Base-by-base conservation (phyloP, 2,329 filamentous ascomycete species). In the Colletotrichum theobromicola region DNA sequence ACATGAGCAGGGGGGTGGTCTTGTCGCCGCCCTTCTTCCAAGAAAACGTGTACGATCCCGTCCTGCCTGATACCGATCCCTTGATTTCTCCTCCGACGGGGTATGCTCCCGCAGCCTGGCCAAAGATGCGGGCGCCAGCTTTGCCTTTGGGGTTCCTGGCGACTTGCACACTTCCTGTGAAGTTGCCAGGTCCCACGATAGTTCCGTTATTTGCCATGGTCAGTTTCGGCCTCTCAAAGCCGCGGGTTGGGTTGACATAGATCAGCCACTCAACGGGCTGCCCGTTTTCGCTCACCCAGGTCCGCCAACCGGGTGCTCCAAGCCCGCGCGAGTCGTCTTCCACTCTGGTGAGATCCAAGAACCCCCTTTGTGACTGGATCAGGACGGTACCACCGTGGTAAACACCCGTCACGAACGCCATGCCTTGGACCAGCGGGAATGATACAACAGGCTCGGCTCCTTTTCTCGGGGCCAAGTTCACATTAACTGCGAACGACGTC, bases 341-440 rank as follows among this genome's bases (percentile, higher is more conserved):
- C 0, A 74, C 15, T 26, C 86, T 86, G 12, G 87, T 89, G 37
- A 96, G 84, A 4, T 88, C 89, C 50, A 87, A 85, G 84, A 95
- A 95, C 58, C 92, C 91, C 2, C 94, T 87, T 1, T 90, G 91
- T 16, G 91, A 92, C 77, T 94, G 90, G 32, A 97, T 86, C 7
- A 91, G 79, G 1, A 95, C 94, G 4, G 90, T 91, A 1, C 90
- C 86, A 35, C 90, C 89, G 65, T 86, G 86, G 82, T 95, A 97
- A 9, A 93, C 81, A 2, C 87, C 94, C 4, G 94, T 97, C 9
- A 96, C 87, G 77, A 94, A 95, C 0, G 89, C 93, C 90, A 95
- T 94, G 4, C 95, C 95, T 79, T 97, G 94, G 1, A 96, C 90
- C 5, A 96, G 80, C 0, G 94, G 94, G 76, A 95, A 93, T 0